Evolutionary conservation across 1,284 basidiomycete species (phyloP).

Genomic region (Phellopilus nigrolimitatus): DNA sequence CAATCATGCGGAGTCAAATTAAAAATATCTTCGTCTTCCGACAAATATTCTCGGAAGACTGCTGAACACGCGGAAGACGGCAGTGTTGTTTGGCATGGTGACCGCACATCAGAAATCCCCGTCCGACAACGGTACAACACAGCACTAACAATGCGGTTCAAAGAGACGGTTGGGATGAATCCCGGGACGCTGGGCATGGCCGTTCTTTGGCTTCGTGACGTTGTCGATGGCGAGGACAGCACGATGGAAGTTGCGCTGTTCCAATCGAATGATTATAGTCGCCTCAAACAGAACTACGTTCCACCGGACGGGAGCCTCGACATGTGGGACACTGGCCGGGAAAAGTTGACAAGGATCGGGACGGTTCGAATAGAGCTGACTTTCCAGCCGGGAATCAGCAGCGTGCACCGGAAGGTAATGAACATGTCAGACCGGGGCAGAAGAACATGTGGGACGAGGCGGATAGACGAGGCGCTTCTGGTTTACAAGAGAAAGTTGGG

Average conservation of each 20-base stretch:
- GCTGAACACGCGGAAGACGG: slow-evolving; percentile 41
- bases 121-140: slow-evolving; percentile 57
- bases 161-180: slow-evolving; percentile 37
- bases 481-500: slow-evolving; percentile 33
- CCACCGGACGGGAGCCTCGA: slow-evolving; percentile 47
- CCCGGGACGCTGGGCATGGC: slow-evolving; percentile 48
- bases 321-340: slow-evolving; percentile 44
- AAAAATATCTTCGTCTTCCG: slow-evolving; percentile 30
- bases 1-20: slow-evolving; percentile 29
- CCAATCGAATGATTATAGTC: slow-evolving; percentile 34
- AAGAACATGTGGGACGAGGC: slow-evolving; percentile 32
- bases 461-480: slow-evolving; percentile 33
- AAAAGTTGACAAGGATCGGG: slow-evolving; percentile 37
- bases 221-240: slow-evolving; percentile 40
- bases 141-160: slow-evolving; percentile 53
- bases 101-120: slow-evolving; percentile 42
- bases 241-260: slow-evolving; percentile 38
- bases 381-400: slow-evolving; percentile 30
- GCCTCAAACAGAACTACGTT: slow-evolving; percentile 53
- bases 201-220: slow-evolving; percentile 56
- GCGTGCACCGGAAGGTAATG: slow-evolving; percentile 35
- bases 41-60: slow-evolving; percentile 40
- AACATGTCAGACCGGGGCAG: slow-evolving; percentile 28
- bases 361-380: slow-evolving; percentile 26
- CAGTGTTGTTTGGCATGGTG: slow-evolving; percentile 41